Evolutionary conservation across 2,329 filamentous ascomycete species (phyloP), one percentile per base, ranked within the genome.

Genomic region (Pestalotiopsis sp.): DNA sequence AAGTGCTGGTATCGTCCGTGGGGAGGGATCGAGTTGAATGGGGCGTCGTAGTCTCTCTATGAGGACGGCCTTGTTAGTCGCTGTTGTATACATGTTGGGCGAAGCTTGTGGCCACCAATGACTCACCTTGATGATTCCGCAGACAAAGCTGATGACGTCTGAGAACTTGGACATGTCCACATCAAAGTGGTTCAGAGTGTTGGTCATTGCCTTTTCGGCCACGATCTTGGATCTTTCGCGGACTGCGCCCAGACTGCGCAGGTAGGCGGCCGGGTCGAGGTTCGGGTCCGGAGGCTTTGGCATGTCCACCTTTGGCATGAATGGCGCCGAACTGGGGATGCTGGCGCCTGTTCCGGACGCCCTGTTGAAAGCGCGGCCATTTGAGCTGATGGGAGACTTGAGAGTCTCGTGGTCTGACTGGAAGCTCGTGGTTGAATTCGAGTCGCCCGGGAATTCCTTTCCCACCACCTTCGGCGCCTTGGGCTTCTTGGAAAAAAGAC

Each of bases 81-180:
- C 17, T n/a, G 17, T 9, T n/a, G 44, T 52, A n/a, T n/a, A 52
- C 7, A n/a, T 10, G 44, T 13, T 44, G 40, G 11, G 10, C 40
- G 40, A 13, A 44, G 30, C 17, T 20, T 17, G n/a, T 9, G n/a
- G 22, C 20, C 17, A 14, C 44, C 17, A 10, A n/a, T 9, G 14
- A 57, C 85, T 72, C 82, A 94, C 94, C 91, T 97, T 97, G 83
- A 98, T 97, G 71, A 98, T 95, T 55, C 92, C 91, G n/a, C 95
- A 91, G 10, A 97, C 92, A 78, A 97, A 97, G 58, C 87, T 87
- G 14, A 94, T 93, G 1, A 95, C 95, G 71, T 95, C 92, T 59
- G 85, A 81, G 78, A 97, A 95, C 80, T 95, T 97, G 80, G 80
- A 81, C 85, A 94, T 89, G 79, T 98, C 94, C 61, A 97, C 94